Base-by-base conservation (phyloP, 2,329 filamentous ascomycete species). In the Ilyonectria robusta region DNA sequence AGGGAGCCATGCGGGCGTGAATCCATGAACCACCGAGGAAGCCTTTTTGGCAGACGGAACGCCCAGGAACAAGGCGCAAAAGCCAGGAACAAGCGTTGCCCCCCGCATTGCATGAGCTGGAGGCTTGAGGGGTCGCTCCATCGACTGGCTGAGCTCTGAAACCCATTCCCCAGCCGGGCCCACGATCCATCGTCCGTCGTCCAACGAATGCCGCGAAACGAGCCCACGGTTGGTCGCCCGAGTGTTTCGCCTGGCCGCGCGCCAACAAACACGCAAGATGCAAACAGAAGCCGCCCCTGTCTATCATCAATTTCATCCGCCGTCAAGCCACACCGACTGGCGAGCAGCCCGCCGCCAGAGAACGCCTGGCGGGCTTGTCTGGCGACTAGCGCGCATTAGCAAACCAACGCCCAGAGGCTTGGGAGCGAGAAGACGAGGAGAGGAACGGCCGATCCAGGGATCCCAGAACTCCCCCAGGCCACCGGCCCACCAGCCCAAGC, bases 241-340 rank as follows among this genome's bases (percentile, higher is more conserved):
- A 59, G 53, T 70, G 72, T 75, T 75, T 75, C 72, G 72, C 59
- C 62, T 70, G 65, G 62, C 70, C 72, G 72, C 72, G 72, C 72
- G 72, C 72, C 63, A 75, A 75, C 40, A 42, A 42, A 17, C n/a
- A 55, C 44, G 33, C 56, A 56, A 65, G 31, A 19, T 10, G n/a
- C 11, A 37, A 23, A 55, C 15, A 54, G 13, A 44, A 53, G 29
- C 42, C 8, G 21, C 40, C 40, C 7, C 40, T 19, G 40, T 33
- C 31, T 9, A 42, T 42, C 40, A 42, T 42, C 40, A 4, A 29
- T 40, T 11, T 42, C 10, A 42, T 19, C 23, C 37, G 23, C 37
- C 23, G 35, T 8, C 6, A 53, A 23, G 33, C 23, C 11, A 58
- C 23, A 42, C 15, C 40, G 15, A 8, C 15, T n/a, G n/a, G 31